Evolutionary conservation across 257 asterid genomes (phyloP), one percentile per base, ranked within the genome.

Genomic region (Leptodermis oblonga): DNA sequence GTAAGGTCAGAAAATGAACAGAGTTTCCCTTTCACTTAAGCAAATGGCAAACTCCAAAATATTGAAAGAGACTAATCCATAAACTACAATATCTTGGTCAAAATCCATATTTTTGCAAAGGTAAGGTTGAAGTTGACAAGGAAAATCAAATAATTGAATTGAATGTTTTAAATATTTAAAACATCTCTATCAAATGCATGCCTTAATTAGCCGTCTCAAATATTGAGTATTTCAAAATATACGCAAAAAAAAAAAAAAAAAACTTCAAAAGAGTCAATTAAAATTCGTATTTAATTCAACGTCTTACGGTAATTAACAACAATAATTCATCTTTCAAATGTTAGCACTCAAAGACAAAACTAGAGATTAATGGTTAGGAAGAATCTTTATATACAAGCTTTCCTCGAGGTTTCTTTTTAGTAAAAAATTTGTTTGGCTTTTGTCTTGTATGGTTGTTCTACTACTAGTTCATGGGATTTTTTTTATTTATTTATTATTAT

Each of bases 221-320:
- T n/a, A n/a, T n/a, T n/a, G n/a, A n/a, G n/a, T n/a, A n/a, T n/a
- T n/a, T n/a, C n/a, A n/a, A n/a, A n/a, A n/a, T n/a, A n/a, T n/a
- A n/a, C n/a, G n/a, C n/a, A n/a, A n/a, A n/a, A n/a, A n/a, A n/a
- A n/a, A n/a, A n/a, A n/a, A n/a, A n/a, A n/a, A n/a, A n/a, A n/a
- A n/a, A 34, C 34, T 51, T 51, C 26, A 58, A 53, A 14, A 52
- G 52, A 52, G 72, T 52, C 72, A 68, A 68, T 36, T 52, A n/a
- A n/a, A n/a, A n/a, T n/a, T n/a, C 11, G 23, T 22, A 52, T 14
- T 52, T 51, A 33, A 68, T 31, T 30, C n/a, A 2, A 31, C 9
- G 48, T 48, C 60, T 30, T 15, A 2, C 12, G n/a, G n/a, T n/a
- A n/a, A n/a, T n/a, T n/a, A n/a, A n/a, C 13, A 36, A 33, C 33